Evolutionary conservation across 2,329 filamentous ascomycete genomes (phyloP).

Genomic region (Xylaria sp.): DNA sequence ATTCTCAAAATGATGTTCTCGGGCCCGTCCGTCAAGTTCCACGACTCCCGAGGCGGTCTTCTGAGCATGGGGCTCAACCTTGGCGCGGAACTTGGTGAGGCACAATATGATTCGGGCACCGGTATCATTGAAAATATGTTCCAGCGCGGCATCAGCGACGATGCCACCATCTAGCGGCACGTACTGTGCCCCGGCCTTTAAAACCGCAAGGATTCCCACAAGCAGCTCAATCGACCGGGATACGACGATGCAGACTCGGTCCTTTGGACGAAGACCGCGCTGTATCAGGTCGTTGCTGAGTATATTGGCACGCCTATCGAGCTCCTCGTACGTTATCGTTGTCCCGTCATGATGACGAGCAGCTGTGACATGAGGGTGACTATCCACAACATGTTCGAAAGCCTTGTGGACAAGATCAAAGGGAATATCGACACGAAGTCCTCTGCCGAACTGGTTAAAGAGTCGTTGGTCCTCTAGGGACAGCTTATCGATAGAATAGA

Average conservation of each 20-base stretch:
- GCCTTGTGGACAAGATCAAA: conserved; percentile 51
- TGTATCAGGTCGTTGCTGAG: conserved; percentile 55
- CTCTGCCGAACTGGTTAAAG: conserved; percentile 47
- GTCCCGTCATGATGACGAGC: conserved; percentile 51
- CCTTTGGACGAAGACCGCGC: conserved; percentile 55
- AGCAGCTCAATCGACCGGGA: conserved; percentile 67
- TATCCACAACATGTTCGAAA: conserved; percentile 49
- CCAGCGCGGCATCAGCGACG: conserved; percentile 60
- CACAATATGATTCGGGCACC: conserved; percentile 59
- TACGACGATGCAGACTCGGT: conserved; percentile 66
- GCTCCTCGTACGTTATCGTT: conserved; percentile 57
- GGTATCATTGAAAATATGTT: conserved; percentile 62
- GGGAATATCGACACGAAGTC: conserved; percentile 45
- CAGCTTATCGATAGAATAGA: conserved; percentile 44
- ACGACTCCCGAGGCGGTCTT: conserved; percentile 47
- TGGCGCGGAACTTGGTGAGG: conserved; percentile 47
- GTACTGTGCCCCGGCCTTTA: conserved; percentile 69
- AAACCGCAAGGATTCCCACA: conserved; percentile 65
- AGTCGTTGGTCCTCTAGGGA: conserved; percentile 42
- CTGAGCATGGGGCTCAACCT: conserved; percentile 35
- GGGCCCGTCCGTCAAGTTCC: conserved; percentile 33
- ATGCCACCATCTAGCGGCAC: conserved; percentile 68
- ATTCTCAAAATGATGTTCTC: conserved; percentile 21
- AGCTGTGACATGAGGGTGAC: conserved; percentile 53
- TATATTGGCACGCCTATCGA: conserved; percentile 56